Base-by-base conservation (phyloP, 371 early-diverging fungal species). In the Rhizopus delemar region DNA sequence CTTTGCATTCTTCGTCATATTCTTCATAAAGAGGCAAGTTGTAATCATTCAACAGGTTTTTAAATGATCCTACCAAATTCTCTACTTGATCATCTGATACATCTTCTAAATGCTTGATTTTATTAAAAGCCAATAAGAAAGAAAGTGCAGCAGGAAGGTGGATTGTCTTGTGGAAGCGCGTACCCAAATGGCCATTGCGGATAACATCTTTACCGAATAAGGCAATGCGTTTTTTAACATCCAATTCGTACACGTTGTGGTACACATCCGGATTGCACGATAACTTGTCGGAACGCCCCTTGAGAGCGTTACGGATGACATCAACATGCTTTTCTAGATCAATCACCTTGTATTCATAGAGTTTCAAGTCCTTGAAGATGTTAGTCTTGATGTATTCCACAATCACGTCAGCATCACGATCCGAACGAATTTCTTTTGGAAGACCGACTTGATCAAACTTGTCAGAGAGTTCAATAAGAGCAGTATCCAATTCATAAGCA, bases 401-500 rank as follows among this genome's bases (percentile, higher is more conserved):
- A 45, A 92, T 73, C 5, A 62, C 55, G 34, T 86, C 73, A 32
- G 96, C 77, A 31, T 93, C 92, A 11, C 75, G 63, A 33, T 85
- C 89, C 0, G 86, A 80, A 5, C 76, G 68, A 29, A 95, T 72
- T 16, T 74, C 66, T 9, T 69, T 59, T 8, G 78, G 70, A 29
- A 87, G 46, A 9, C 85, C 85, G 13, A 74, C 57, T 15, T 83
- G 62, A 8, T 73, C 74, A 46, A 92, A 62, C 16, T 80, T 62
- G 16, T 74, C 78, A 7, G 93, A 92, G 50, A 94, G 89, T 12
- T 81, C 59, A 34, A 92, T 46, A 8, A 98, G 72, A 1, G 91
- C 92, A 4, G 86, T 88, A 68, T 98, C 99, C 22, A 98, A 68
- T 60, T 95, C 97, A 73, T 86, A 96, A 1, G 99, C 97, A 34